These are phyloP conservation scores for Xylariaceae sp. DNA, from an alignment of 2,329 filamentous ascomycete species.

Conservation along the genomic window DNA sequence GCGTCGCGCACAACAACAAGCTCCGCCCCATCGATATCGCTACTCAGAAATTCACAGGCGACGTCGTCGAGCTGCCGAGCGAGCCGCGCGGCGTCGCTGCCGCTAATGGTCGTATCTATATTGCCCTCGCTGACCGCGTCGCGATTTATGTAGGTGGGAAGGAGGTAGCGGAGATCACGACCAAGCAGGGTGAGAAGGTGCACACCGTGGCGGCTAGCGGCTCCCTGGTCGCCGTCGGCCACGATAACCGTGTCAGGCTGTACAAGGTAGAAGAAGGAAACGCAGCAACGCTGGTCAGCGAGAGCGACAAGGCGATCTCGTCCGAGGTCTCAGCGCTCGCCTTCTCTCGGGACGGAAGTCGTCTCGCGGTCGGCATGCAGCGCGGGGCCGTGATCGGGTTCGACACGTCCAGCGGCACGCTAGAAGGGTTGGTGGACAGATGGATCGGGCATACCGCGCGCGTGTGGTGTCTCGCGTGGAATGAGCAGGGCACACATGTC, in stretches of 20 bases:
- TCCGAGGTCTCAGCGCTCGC: conserved; percentile 73
- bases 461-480: conserved; percentile 65
- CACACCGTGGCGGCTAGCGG: conserved; percentile 68
- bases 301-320: conserved; percentile 58
- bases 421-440: conserved; percentile 68
- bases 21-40: conserved; percentile 72
- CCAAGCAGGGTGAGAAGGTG: no score
- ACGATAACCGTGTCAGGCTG: conserved; percentile 69
- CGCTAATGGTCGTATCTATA: conserved; percentile 39
- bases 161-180: conserved; percentile 56
- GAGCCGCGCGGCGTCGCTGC: conserved; percentile 61
- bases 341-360: conserved; percentile 72
- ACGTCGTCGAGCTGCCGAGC: conserved; percentile 60
- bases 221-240: conserved; percentile 68
- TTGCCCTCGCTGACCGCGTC: conserved; percentile 50
- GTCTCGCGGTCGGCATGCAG: conserved; percentile 76
- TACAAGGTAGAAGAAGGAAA: conserved; percentile 59
- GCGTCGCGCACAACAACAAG: conserved; percentile 90
- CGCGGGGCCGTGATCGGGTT: conserved; percentile 87
- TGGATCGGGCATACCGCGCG: conserved; percentile 58
- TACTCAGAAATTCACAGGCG: conserved; percentile 69
- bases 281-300: conserved; percentile 48
- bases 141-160: conserved; percentile 55
- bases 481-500: conserved; percentile 67
- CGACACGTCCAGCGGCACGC: conserved; percentile 48